Percentiles rank a stretch among this genome's conserved stretches.
Evolutionary conservation across 2,329 filamentous ascomycete species (phyloP).

Genomic region (Claviceps paspali): DNA sequence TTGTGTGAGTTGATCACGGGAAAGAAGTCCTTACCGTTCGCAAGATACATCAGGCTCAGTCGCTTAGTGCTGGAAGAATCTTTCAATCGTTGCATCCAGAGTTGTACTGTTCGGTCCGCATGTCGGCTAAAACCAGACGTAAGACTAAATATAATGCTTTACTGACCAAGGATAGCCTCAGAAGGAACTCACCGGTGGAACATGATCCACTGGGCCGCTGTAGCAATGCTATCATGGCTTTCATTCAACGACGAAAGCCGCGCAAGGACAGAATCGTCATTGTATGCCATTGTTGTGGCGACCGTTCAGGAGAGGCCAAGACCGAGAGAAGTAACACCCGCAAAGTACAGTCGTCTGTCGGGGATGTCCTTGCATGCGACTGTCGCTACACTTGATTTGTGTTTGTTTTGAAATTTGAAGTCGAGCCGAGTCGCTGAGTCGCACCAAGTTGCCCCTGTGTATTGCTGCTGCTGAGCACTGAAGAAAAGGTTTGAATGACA

Average conservation of each 20-base stretch:
- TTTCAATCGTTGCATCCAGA: slow-evolving; percentile 83
- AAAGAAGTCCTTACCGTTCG: slow-evolving; percentile 53
- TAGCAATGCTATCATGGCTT: slow-evolving; percentile 92
- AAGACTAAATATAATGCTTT: background rate
- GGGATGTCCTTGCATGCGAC: background rate
- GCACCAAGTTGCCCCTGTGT: background rate
- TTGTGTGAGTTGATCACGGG: too few relatives aligned
- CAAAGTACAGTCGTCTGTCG: background rate
- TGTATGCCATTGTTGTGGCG: slow-evolving; percentile 65
- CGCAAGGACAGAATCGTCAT: slow-evolving; percentile 84
- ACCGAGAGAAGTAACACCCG: background rate
- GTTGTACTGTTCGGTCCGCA: slow-evolving; percentile 76
- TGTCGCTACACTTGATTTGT: background rate
- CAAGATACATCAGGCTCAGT: slow-evolving; percentile 83
- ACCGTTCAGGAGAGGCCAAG: background rate
- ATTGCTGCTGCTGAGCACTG: background rate
- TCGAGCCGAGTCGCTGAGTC: background rate
- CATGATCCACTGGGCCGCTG: slow-evolving; percentile 98
- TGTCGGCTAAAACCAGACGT: slow-evolving; percentile 49
- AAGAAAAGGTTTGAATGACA: background rate
- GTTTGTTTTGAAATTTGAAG: background rate
- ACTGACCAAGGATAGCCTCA: slow-evolving; percentile 1
- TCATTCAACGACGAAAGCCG: slow-evolving; percentile 94
- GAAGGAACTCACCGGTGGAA: slow-evolving; percentile 63
- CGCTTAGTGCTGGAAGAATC: slow-evolving; percentile 77